Percentiles rank a stretch among this genome's conserved stretches.
These are phyloP conservation scores for Pseudonitzschia multiseries DNA, from an alignment of 108 stramenopile species.

Conservation along the genomic window DNA sequence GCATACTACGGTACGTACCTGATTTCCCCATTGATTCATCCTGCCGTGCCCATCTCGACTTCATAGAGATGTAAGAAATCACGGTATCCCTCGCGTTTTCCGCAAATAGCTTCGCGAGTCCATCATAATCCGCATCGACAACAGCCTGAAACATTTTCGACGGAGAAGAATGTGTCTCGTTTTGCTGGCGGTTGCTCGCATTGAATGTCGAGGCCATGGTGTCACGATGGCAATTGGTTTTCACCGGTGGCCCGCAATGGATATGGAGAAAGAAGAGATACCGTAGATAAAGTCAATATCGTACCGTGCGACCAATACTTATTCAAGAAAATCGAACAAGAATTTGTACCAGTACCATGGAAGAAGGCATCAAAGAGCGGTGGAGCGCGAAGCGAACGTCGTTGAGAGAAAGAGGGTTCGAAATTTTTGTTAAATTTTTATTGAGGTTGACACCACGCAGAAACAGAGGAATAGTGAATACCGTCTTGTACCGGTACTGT, in stretches of 20 bases:
- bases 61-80: conserved; percentile 36
- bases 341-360: neutral
- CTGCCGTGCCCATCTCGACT: conserved; percentile 35
- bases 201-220: neutral
- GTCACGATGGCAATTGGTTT: neutral
- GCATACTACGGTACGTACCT: conserved; percentile 26
- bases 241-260: neutral
- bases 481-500: too few species aligned
- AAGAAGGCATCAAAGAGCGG: neutral
- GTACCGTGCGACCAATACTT: too few species aligned
- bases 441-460: neutral
- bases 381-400: neutral
- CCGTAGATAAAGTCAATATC: too few species aligned
- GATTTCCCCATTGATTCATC: conserved; percentile 27
- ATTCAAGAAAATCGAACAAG: neutral
- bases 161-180: neutral
- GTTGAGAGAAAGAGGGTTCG: neutral
- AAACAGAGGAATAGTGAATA: neutral
- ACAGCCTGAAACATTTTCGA: conserved; percentile 49
- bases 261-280: neutral
- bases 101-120: conserved; percentile 54
- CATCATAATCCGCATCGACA: conserved; percentile 52
- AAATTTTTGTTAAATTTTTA: neutral
- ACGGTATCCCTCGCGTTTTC: conserved; percentile 34
- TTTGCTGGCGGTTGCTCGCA: neutral